Evolutionary conservation across 2,329 filamentous ascomycete species (phyloP).

Genomic region (Pestalotiopsis sp.): DNA sequence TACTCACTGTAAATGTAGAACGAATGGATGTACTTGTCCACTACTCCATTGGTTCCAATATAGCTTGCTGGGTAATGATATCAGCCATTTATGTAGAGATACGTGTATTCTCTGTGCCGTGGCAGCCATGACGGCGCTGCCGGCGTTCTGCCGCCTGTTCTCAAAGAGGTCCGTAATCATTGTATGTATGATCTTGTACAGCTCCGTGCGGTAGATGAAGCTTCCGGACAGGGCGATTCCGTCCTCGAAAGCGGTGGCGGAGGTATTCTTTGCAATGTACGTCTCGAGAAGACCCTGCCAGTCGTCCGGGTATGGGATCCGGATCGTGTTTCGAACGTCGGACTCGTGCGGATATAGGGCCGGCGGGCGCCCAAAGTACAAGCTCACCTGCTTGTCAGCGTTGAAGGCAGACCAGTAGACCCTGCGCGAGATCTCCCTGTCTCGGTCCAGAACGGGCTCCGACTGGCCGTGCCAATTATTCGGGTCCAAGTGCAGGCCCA

Average conservation of each 20-base stretch:
- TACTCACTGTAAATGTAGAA: conserved; percentile 45
- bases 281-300: conserved; percentile 48
- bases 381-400: conserved; percentile 49
- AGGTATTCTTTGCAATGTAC: conserved; percentile 44
- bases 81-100: conserved; percentile 46
- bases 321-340: conserved; percentile 48
- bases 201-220: conserved; percentile 47
- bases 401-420: conserved; percentile 53
- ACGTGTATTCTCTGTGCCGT: conserved; percentile 47
- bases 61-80: conserved; percentile 43
- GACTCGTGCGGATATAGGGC: conserved; percentile 49
- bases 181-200: conserved; percentile 48
- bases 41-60: conserved; percentile 54
- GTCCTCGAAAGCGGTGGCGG: conserved; percentile 47
- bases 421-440: conserved; percentile 47
- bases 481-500: conserved; percentile 52
- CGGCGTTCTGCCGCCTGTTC: conserved; percentile 42
- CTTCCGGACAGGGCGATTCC: conserved; percentile 42
- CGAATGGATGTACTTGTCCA: conserved; percentile 43
- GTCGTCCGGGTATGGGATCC: conserved; percentile 48
- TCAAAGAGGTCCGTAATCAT: conserved; percentile 53
- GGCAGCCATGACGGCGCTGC: conserved; percentile 39
- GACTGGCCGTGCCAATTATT: conserved; percentile 46
- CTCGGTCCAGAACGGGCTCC: conserved; percentile 41
- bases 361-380: conserved; percentile 51